Percentiles rank a stretch among this genome's conserved stretches.
Evolutionary conservation across 2,329 filamentous ascomycete genomes (phyloP).

Genomic region (Colletotrichum chrysophilum): DNA sequence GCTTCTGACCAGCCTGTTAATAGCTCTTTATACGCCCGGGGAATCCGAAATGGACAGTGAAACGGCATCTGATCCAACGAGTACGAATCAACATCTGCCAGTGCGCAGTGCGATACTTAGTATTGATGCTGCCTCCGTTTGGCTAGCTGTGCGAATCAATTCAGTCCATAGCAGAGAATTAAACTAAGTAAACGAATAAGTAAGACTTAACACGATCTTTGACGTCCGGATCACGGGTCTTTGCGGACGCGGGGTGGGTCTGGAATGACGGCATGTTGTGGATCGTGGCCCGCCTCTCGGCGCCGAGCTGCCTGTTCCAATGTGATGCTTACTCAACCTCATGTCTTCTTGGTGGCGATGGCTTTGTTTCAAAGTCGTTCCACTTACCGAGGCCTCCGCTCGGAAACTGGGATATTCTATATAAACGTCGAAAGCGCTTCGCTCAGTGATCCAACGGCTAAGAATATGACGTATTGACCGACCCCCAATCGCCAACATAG

Average conservation of each 20-base stretch:
- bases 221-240: not conserved
- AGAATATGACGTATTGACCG: no score
- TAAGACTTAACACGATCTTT: accelerated
- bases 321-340: not conserved
- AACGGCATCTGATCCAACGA: no score
- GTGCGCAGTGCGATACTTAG: no score
- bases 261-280: not conserved
- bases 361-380: not conserved
- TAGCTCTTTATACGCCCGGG: no score
- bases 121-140: not conserved
- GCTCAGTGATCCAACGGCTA: no score
- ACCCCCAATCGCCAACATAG: not conserved
- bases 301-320: not conserved
- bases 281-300: not conserved
- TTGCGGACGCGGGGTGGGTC: not conserved
- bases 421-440: not conserved
- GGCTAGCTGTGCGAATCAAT: not conserved
- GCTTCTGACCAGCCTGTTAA: no score
- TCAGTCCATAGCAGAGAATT: not conserved
- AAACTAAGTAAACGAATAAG: accelerated
- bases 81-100: accelerated
- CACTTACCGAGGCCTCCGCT: not conserved
- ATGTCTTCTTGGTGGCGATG: not conserved
- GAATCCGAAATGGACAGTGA: no score
- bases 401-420: not conserved